Base-by-base conservation (phyloP, 78 protist species). In the Capsaspora owczarzaki region DNA sequence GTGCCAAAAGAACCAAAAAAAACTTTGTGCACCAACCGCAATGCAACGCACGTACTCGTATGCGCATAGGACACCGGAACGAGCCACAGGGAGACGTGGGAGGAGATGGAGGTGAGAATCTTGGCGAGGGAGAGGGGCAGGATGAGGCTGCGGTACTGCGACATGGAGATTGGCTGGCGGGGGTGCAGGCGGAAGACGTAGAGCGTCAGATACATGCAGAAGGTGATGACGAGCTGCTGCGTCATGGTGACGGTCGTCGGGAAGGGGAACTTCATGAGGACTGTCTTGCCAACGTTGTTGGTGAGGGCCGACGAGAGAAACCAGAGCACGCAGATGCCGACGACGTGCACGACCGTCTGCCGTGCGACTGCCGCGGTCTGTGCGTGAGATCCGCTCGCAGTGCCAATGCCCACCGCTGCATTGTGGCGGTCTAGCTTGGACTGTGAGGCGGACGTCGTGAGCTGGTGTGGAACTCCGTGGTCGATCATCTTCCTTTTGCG, bases 1-100 rank as follows among this genome's bases (percentile, higher is more conserved):
- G n/a, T n/a, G n/a, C n/a, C n/a, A 49, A 49, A 49, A 20, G 10
- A 49, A 49, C 56, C 10, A 20, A 49, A 49, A 49, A 49, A 49
- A 10, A 49, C n/a, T 16, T 49, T 10, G 10, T 49, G 16, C n/a
- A 20, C 10, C 56, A 49, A 49, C 56, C 16, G 10, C 16, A 16
- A 16, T 10, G 56, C 16, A 10, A 49, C n/a, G 16, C 56, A 19
- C 72, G 27, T 25, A 63, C 72, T 25, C 41, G 82, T 79, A 74
- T 79, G 82, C 25, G 74, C 82, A 61, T 79, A 79, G 27, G 75
- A 61, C 5, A 79, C 29, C 1, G 82, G 82, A 6, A 79, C 44
- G 22, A 20, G 6, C 61, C 31, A 41, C 8, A 79, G 31, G 47
- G 56, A 38, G 46, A 79, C 31, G 72, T 46, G 69, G 22, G 60